Base-by-base conservation (phyloP, 2,329 filamentous ascomycete genomes). In the Cordyceps cateniannulata region DNA sequence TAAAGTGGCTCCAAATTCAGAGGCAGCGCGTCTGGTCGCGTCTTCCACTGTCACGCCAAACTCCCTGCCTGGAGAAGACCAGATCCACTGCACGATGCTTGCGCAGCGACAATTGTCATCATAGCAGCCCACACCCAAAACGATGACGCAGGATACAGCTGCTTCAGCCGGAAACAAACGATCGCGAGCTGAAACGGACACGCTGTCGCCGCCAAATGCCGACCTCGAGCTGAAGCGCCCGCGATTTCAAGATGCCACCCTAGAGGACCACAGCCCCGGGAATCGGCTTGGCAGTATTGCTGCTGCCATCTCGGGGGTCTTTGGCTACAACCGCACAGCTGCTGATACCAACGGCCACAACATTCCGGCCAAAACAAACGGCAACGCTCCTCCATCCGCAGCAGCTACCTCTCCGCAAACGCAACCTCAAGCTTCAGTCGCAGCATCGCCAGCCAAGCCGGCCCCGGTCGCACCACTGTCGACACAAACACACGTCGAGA, bases 251-350 rank as follows among this genome's bases (percentile, higher is more conserved):
- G 53, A 42, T 22, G 60, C 47, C 22, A 20, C 35, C 16, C 25
- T 35, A n/a, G 20, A 59, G 2, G 24, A 22, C 29, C 54, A 40
- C 16, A 51, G 47, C 22, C 42, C 60, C 27, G 52, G 24, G 18
- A 60, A 40, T 25, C 57, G 56, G 5, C 58, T 62, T 16, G 61
- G 57, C 18, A 67, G 68, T 50, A 71, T 73, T 54, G 68, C 70
- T 10, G 69, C 71, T 8, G 71, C 67, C n/a, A 68, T 73, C 14
- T 69, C 71, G 16, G 66, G 67, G 7, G 65, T 68, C 12, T 64
- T 69, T 53, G 67, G 68, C 5, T 66, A 65, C 47, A 66, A 63
- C 2, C 65, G 66, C 27, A 65, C 62, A 32, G 16, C 56, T 14
- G 62, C 64, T 24, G 54, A 62, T 32, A 62, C 35, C 16, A 53